phyloP scores from a whole-genome alignment of 2,329 filamentous ascomycete genomes.

The Hypoxylon sp. region DNA sequence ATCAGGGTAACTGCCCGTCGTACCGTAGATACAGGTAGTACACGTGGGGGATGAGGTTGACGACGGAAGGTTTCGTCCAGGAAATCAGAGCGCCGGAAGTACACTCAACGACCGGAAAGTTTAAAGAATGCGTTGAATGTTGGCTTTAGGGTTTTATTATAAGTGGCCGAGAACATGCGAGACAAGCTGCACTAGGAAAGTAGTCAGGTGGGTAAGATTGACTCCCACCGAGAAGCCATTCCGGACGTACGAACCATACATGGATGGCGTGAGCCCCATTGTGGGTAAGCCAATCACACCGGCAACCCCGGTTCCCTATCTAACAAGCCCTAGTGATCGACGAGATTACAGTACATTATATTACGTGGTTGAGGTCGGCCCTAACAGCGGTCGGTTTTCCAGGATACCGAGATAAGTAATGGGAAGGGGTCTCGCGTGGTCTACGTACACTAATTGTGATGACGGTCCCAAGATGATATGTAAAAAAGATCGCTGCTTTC shows the following conservation, averaged over 20 bases:
- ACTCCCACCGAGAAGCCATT: slow-evolving; percentile 39
- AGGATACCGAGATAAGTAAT: slow-evolving; percentile 36
- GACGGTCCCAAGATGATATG: too few relatives aligned
- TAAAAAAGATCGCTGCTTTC: slow-evolving; percentile 20
- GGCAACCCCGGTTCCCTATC: slow-evolving; percentile 34
- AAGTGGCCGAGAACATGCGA: slow-evolving; percentile 18
- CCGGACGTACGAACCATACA: slow-evolving; percentile 31
- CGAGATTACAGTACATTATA: slow-evolving; percentile 43
- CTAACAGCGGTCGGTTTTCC: slow-evolving; percentile 31
- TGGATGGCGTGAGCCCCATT: slow-evolving; percentile 32
- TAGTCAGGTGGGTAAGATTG: slow-evolving; percentile 37
- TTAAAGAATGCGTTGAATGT: slow-evolving; percentile 15
- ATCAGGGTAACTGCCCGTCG: slow-evolving; percentile 15
- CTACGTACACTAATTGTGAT: slow-evolving; percentile 16
- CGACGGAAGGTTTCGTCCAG: slow-evolving; percentile 28
- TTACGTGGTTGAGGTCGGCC: slow-evolving; percentile 32
- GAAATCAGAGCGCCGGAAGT: slow-evolving; percentile 24
- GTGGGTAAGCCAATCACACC: slow-evolving; percentile 37
- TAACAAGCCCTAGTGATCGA: slow-evolving; percentile 41
- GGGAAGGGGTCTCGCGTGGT: slow-evolving; percentile 27
- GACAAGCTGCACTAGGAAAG: slow-evolving; percentile 26
- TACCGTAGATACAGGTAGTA: slow-evolving; percentile 13
- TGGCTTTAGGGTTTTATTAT: slow-evolving; percentile 31
- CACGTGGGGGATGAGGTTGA: slow-evolving; percentile 25
- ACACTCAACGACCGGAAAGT: slow-evolving; percentile 24